Evolutionary conservation across 352 stramenopile species (phyloP).

Genomic region (Globisporangium yorkense): DNA sequence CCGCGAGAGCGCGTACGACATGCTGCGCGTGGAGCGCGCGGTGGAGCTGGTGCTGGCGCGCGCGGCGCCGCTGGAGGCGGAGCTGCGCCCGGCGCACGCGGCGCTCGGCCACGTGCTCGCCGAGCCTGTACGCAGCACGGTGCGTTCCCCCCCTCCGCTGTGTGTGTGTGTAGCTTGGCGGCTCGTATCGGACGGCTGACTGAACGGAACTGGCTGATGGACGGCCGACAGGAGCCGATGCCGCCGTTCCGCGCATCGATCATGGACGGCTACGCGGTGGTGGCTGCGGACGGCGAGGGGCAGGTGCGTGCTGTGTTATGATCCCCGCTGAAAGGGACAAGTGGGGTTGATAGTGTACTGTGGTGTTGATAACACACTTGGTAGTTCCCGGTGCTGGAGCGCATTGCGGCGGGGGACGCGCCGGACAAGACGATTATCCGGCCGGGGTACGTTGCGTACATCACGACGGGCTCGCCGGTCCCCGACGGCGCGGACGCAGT

Average conservation of each 20-base stretch:
- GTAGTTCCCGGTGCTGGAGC: slow-evolving; percentile 63
- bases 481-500: slow-evolving; percentile 89
- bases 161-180: background rate
- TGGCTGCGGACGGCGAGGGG: slow-evolving; percentile 75
- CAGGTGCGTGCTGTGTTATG: slow-evolving; percentile 20
- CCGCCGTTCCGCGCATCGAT: slow-evolving; percentile 95
- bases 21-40: slow-evolving; percentile 55
- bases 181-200: slow-evolving; percentile 10
- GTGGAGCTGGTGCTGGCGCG: slow-evolving; percentile 46
- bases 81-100: slow-evolving; percentile 23
- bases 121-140: slow-evolving; percentile 39
- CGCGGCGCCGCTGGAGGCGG: slow-evolving; percentile 29
- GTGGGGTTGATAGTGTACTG: background rate
- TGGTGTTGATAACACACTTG: slow-evolving; percentile 1
- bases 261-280: slow-evolving; percentile 97
- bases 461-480: slow-evolving; percentile 94
- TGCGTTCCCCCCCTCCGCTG: slow-evolving; percentile 2
- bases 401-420: slow-evolving; percentile 63
- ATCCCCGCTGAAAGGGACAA: background rate
- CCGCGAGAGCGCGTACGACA: slow-evolving; percentile 74
- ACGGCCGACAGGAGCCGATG: slow-evolving; percentile 64
- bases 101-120: slow-evolving; percentile 51
- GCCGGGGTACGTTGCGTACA: slow-evolving; percentile 76
- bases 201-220: background rate
- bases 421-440: slow-evolving; percentile 27